Evolutionary conservation across 129 eudicot species (phyloP), one percentile per base, ranked within the genome.

Genomic region (Chrysanthemum seticuspe): DNA sequence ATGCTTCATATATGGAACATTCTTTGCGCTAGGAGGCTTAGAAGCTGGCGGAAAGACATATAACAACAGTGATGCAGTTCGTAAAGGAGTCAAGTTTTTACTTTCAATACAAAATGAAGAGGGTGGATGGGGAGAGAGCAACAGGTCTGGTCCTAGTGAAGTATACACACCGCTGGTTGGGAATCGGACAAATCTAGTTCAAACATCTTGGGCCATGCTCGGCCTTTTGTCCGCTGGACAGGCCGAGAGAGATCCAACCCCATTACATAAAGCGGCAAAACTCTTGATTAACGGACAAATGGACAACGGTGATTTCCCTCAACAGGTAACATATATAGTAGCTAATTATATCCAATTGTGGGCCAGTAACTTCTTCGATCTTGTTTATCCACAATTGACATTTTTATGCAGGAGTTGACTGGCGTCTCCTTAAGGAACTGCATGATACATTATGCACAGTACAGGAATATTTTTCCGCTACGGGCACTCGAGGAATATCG

Each of bases 121-220:
- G 31, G 95, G 90, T 16, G 95, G 95, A 9, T 88, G 90, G 95
- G 95, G 90, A 34, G 95, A 88, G 74, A 83, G 90, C 78, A 68
- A 78, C 21, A 76, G 79, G 64, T 85, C 95, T 21, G 83, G 88
- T 71, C 85, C 86, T 6, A 85, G 66, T 13, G 82, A 83, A 83
- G 90, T 88, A 66, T 86, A 80, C 76, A 77, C 76, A 55, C 87
- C 85, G n/a, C 36, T 83, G 52, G 74, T 65, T 5, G 90, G 71
- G 7, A 86, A 86, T 47, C 67, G 70, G 0, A 83, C 85, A 14
- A 83, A 86, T 66, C 62, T 83, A 40, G 87, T 83, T 29, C 91
- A 86, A 72, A 86, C 87, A 2, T 16, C 51, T 0, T 63, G 68
- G 68, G 68, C 68, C 49, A 63, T 63, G 68, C 52, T 69, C 40